Conservation (phyloP, 1,284 basidiomycete genomes). For the Cryptococcus amylolentus region DNA sequence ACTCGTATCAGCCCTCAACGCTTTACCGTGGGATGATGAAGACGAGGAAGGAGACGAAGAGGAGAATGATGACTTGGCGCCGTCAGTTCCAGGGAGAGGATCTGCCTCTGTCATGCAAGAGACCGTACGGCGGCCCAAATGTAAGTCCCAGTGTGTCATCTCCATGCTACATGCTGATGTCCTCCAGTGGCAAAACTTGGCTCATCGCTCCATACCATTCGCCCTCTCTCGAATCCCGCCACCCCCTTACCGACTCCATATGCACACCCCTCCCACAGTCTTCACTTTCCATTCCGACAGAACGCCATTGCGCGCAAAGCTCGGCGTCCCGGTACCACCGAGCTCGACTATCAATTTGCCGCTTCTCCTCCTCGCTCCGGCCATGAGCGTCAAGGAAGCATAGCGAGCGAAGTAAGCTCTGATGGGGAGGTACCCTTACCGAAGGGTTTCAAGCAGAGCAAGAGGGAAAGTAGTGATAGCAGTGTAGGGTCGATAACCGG, state of each 20-base stretch:
- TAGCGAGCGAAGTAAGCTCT: neutral
- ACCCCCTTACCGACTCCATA: conserved; percentile 2
- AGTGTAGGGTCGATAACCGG: neutral
- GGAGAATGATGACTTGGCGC: conserved; percentile 5
- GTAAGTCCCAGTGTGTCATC: conserved; percentile 1
- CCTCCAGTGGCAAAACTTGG: conserved; percentile 28
- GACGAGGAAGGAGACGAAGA: conserved; percentile 20
- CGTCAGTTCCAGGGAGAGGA: conserved; percentile 1
- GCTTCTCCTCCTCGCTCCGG: neutral
- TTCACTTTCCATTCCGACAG: conserved; percentile 41
- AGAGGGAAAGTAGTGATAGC: neutral
- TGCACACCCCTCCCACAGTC: conserved; percentile 8
- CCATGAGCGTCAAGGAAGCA: conserved; percentile 1
- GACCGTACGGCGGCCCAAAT: conserved; percentile 5
- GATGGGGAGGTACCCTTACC: conserved; percentile 12
- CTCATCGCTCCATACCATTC: conserved; percentile 44
- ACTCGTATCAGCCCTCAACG: conserved; percentile 44
- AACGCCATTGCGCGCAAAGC: conserved; percentile 42
- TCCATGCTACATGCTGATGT: conserved; percentile 3
- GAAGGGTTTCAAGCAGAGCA: conserved; percentile 1
- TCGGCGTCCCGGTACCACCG: conserved; percentile 23
- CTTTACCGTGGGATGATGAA: conserved; percentile 40
- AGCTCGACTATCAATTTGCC: conserved; percentile 37
- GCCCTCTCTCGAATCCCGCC: conserved; percentile 22
- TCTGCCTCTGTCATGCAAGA: conserved; percentile 11